Evolutionary conservation across 176 grass and related monocot species (phyloP), one percentile per base, ranked within the genome.

Genomic region (Aegilops speltoides): DNA sequence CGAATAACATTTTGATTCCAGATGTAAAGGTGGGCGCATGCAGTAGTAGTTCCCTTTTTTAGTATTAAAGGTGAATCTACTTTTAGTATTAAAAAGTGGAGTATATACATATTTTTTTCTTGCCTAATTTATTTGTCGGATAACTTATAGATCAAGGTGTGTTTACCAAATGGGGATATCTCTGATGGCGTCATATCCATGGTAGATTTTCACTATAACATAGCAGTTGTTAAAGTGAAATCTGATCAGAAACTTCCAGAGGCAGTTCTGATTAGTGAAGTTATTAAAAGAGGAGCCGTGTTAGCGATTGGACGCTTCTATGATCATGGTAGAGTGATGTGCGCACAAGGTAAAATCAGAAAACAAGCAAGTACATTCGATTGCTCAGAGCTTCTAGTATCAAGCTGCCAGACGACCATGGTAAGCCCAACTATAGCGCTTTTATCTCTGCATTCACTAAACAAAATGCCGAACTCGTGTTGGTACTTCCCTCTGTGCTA

Each of bases 361-460:
- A 45, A 63, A 40, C 10, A 31, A 46, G 57, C 52, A 0, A 84
- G 24, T 19, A n/a, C 9, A 2, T 64, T 64, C 5, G 69, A 40
- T 0, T 84, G 82, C 12, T 64, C 56, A 2, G 82, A 75, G 8
- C 70, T 84, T 7, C 45, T 84, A 43, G 36, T 75, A 6, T 84
- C 70, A 2, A 84, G 17, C 23, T 84, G 82, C 82, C 41, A 46
- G 5, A 84, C 73, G 3, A 75, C 70, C 6, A 84, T 84, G 70
- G 82, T 79, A 70, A 70, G 46, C 46, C 14, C 46, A 17, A 50
- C 46, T 16, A 50, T 17, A 16, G 46, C 4, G 15, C 46, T 50
- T 50, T 50, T 56, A 56, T 56, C 17, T 56, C 52, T 7, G 17
- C 17, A 56, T 56, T 56, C 52, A 56, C 52, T 20, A 20, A 56